Evolutionary conservation across 805 yeast species (phyloP).

Genomic region (Sugiyamaella smithiae): DNA sequence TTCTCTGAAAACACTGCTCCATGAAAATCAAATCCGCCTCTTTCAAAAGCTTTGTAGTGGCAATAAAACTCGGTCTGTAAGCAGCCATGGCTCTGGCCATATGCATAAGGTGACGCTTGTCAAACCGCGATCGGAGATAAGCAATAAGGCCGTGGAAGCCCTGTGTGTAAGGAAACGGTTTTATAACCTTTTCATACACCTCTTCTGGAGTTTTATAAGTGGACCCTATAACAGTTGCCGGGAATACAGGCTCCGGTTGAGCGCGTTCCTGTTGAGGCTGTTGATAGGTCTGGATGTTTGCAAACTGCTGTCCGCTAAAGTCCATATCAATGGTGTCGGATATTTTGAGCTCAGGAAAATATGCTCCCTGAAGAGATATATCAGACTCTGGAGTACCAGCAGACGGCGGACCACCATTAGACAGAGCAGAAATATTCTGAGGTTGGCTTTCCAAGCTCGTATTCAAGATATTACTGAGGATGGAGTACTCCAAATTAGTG

Average conservation of each 20-base stretch:
- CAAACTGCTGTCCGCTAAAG: not conserved
- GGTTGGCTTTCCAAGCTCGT: constrained; percentile 7
- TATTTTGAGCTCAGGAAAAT: constrained; percentile 13
- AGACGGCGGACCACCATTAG: not conserved
- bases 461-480: constrained; percentile 33
- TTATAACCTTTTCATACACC: constrained; percentile 68
- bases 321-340: constrained; percentile 3
- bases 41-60: constrained; percentile 68
- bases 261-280: constrained; percentile 10
- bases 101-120: constrained; percentile 33
- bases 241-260: constrained; percentile 5
- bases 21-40: constrained; percentile 68
- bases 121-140: constrained; percentile 53
- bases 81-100: constrained; percentile 45
- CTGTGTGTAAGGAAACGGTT: constrained; percentile 59
- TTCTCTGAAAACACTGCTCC: constrained; percentile 55
- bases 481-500: constrained; percentile 37
- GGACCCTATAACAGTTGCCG: not conserved
- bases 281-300: constrained; percentile 5
- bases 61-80: constrained; percentile 67
- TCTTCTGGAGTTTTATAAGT: constrained; percentile 36
- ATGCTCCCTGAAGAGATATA: constrained; percentile 10
- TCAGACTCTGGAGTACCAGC: constrained; percentile 12
- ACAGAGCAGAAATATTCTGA: not conserved
- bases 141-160: constrained; percentile 59